Evolutionary conservation across 139 green algal species (phyloP), one percentile per base, ranked within the genome.

Genomic region (Chlamydomonas sp.): DNA sequence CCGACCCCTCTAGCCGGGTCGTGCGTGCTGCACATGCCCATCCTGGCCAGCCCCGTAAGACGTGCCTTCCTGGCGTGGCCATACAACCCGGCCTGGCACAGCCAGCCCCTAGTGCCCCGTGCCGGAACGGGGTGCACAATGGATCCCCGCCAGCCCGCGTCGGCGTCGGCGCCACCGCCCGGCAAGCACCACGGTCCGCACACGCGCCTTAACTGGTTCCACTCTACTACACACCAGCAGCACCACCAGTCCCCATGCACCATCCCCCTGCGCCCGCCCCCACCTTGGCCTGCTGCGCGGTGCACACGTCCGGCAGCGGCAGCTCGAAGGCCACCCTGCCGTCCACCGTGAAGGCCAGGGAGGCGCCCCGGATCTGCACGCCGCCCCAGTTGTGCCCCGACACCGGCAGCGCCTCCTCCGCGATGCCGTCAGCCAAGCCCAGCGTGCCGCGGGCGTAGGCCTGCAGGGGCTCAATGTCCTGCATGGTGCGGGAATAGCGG

Each of bases 281-380:
- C 72, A 98, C 96, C 85, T 96, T 95, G 60, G 79, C 89, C 73
- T 95, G 90, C 83, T 96, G 87, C 78, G 89, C 94, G 71, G 94
- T 92, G 67, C 83, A 91, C 71, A 99, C 96, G 79, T 99, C 96
- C 3, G 94, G 90, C 69, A 99, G 93, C 4, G 95, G 91, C 80
- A 99, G 83, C 68, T 97, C 91, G 87, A 99, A 98, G 14, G 93
- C 89, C 63, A 95, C 83, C 87, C 97, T 95, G 68, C 79, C 90
- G 20, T 94, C 95, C 59, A 97, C 93, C 64, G 91, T 90, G 88
- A 99, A 99, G 14, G 91, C 75, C 20, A 99, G 91, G 60, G 89
- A 95, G 18, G 80, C 80, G 74, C 94, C 93, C 17, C 97, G 92
- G 12, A 97, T 85, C 4, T 85, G 80, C 18, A 95, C 81, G 6